phyloP scores from a whole-genome alignment of 23 red algal genomes.

The Chondrus crispus region DNA sequence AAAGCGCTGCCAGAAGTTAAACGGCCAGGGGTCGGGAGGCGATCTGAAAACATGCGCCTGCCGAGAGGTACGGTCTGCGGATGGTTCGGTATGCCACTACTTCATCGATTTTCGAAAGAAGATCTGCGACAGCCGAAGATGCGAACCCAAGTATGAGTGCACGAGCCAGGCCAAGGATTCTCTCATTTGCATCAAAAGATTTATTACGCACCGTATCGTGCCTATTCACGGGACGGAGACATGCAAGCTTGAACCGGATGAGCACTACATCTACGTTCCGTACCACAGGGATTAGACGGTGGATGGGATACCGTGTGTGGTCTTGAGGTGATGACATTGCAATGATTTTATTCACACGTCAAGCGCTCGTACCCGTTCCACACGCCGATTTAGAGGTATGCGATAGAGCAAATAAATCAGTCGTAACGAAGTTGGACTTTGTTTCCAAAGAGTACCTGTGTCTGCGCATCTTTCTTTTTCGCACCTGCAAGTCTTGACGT shows the following conservation, averaged over 20 bases:
- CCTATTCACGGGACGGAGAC: background rate
- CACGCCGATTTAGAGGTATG: too few relatives aligned
- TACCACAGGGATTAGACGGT: too few relatives aligned
- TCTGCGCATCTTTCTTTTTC: too few relatives aligned
- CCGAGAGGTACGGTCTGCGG: background rate
- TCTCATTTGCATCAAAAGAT: background rate
- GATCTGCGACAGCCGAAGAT: background rate
- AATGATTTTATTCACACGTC: too few relatives aligned
- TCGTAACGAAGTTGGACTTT: too few relatives aligned
- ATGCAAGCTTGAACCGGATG: background rate
- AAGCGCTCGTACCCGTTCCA: too few relatives aligned
- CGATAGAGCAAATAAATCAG: too few relatives aligned
- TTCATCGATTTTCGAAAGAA: background rate
- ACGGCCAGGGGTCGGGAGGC: background rate
- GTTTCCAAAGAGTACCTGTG: too few relatives aligned
- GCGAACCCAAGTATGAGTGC: background rate
- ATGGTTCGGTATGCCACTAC: background rate
- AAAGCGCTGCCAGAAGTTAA: background rate
- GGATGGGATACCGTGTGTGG: too few relatives aligned
- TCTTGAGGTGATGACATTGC: too few relatives aligned
- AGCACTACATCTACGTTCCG: background rate
- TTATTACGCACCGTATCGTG: background rate
- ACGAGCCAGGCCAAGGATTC: background rate
- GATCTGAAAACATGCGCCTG: background rate
- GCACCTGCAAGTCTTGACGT: too few relatives aligned